Evolutionary conservation across 768 basidiomycete genomes (phyloP).

Genomic region (Suillus hirtellus): DNA sequence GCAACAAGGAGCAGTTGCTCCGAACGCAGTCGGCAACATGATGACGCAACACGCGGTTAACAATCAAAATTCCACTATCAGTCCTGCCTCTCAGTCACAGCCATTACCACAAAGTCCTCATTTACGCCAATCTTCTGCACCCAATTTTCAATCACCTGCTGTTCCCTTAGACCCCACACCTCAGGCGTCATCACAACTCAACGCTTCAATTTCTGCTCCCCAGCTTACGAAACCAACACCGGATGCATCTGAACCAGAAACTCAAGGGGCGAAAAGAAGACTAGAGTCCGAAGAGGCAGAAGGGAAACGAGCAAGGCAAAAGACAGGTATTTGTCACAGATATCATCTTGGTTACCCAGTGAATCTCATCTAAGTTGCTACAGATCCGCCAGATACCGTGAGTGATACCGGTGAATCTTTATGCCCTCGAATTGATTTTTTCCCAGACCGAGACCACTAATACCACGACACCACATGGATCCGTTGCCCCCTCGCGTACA

Average conservation of each 20-base stretch:
- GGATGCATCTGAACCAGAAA: constrained; percentile 51
- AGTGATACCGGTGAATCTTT: constrained; percentile 26
- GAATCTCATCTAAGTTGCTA: constrained; percentile 32
- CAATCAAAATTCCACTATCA: constrained; percentile 20
- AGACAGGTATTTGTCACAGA: constrained; percentile 53
- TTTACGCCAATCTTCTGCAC: constrained; percentile 23
- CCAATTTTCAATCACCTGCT: constrained; percentile 12
- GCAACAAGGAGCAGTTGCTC: constrained; percentile 22
- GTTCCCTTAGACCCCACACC: not conserved
- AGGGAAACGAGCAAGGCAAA: constrained; percentile 69
- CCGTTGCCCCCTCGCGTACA: constrained; percentile 41
- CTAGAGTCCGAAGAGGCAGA: constrained; percentile 65
- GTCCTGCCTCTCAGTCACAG: constrained; percentile 25
- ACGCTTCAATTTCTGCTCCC: constrained; percentile 15
- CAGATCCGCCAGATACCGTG: constrained; percentile 54
- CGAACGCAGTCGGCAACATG: constrained; percentile 20
- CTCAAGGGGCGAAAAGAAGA: constrained; percentile 72
- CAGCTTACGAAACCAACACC: not conserved
- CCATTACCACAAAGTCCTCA: constrained; percentile 33
- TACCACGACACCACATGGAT: constrained; percentile 19
- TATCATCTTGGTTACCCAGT: constrained; percentile 20
- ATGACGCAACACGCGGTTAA: constrained; percentile 28
- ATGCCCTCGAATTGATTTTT: constrained; percentile 12
- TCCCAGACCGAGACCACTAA: not conserved
- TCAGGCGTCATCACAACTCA: constrained; percentile 10